Conservation (phyloP, 2,329 filamentous ascomycete species). For the Calonectria naviculata region DNA sequence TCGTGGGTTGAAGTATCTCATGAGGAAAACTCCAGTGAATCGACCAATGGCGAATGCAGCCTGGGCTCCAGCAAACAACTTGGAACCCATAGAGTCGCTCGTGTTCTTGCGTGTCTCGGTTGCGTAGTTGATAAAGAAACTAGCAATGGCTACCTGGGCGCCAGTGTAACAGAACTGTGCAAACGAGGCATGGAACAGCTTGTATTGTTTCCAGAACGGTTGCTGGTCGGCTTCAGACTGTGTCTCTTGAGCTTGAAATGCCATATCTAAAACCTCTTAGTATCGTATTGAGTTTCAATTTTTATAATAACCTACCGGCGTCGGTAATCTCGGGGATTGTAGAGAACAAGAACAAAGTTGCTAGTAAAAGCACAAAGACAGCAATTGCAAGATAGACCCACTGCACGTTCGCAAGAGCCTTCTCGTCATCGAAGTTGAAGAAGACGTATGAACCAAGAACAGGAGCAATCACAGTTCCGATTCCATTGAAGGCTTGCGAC, state of each 20-base stretch:
- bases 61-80: slow-evolving; percentile 80
- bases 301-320: slow-evolving; percentile 43
- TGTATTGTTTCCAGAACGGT: slow-evolving; percentile 77
- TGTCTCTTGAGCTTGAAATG: slow-evolving; percentile 65
- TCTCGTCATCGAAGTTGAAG: slow-evolving; percentile 70
- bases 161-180: slow-evolving; percentile 85
- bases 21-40: slow-evolving; percentile 74
- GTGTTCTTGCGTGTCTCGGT: slow-evolving; percentile 68
- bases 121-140: slow-evolving; percentile 81
- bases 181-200: slow-evolving; percentile 79
- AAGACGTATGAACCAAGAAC: slow-evolving; percentile 80
- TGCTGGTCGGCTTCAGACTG: slow-evolving; percentile 66
- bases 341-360: slow-evolving; percentile 73
- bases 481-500: slow-evolving; percentile 81
- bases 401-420: slow-evolving; percentile 74
- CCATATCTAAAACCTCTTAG: slow-evolving; percentile 65
- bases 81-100: slow-evolving; percentile 64
- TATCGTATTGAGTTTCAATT: neutral
- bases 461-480: slow-evolving; percentile 78
- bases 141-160: slow-evolving; percentile 74
- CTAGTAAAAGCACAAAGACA: slow-evolving; percentile 75
- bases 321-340: slow-evolving; percentile 77
- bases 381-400: slow-evolving; percentile 83
- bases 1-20: slow-evolving; percentile 75
- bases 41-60: slow-evolving; percentile 78